Evolutionary conservation across 2,329 filamentous ascomycete species (phyloP), one percentile per base, ranked within the genome.

Genomic region (Calonectria hawksworthii): DNA sequence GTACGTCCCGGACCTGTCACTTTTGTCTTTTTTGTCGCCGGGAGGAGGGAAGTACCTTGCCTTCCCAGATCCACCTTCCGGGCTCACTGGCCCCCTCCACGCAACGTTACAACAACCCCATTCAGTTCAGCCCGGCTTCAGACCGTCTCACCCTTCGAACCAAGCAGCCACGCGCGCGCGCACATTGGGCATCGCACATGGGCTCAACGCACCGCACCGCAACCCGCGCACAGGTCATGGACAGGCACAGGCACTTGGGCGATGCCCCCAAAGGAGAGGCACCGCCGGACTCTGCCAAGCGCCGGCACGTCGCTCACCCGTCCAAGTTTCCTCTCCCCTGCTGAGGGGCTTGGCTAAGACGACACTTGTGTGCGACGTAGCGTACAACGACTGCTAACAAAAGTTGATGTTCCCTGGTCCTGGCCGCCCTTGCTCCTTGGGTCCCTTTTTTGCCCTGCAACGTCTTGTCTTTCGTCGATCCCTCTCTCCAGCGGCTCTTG

Each of bases 101-200:
- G 72, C 72, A 74, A 74, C 72, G 72, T 74, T 74, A 74, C 72
- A 74, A 67, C 67, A 74, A 73, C 72, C 66, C 71, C 71, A 67
- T 72, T 63, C 61, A 36, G 52, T 72, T 63, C 61, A 36, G 52
- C 47, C 61, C 51, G 34, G 21, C 71, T 54, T 74, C 67, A 70
- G 41, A 61, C 56, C 56, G 66, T 68, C 72, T 70, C 67, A 70
- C 67, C 26, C 66, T 38, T 69, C 69, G 36, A 51, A 54, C 68
- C 59, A 30, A 70, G 30, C 66, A 59, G 51, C 44, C 36, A 65
- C 63, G 23, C 56, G 56, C 56, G 56, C 56, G 56, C 56, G 56
- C 56, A 34, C 34, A 61, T 36, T 61, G 56, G 32, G 21, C 56
- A 41, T 41, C 7, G 34, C 56, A 36, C 56, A 28, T 41, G 36